Percentiles rank a stretch among this genome's conserved stretches.
Evolutionary conservation across 371 early-diverging fungal genomes (phyloP).

Genomic region (Dentiscutata heterogama): DNA sequence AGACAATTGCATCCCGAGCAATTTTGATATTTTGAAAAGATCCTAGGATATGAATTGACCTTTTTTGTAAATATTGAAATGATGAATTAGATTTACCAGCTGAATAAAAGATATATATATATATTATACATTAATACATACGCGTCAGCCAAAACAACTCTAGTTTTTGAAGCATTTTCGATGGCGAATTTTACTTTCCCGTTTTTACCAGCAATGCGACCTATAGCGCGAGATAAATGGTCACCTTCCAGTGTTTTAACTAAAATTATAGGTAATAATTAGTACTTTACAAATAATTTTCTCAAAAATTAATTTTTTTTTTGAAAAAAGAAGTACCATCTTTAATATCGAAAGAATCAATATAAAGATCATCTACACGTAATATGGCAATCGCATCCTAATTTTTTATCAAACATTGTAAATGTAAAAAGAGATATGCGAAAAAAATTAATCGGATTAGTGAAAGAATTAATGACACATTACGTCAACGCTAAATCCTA

Average conservation of each 20-base stretch:
- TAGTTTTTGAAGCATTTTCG: slow-evolving; percentile 96
- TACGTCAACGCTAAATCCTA: slow-evolving; percentile 92
- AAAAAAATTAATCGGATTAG: background rate
- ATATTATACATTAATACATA: slow-evolving; percentile 52
- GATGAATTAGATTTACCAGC: background rate
- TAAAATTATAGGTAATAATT: background rate
- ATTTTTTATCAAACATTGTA: background rate
- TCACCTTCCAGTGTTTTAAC: slow-evolving; percentile 97
- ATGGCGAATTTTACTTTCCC: slow-evolving; percentile 99
- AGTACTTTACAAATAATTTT: background rate
- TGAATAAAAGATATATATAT: background rate
- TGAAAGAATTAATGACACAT: slow-evolving; percentile 37
- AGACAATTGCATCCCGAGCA: slow-evolving; percentile 96
- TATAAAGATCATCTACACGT: slow-evolving; percentile 94
- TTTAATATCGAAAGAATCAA: slow-evolving; percentile 98
- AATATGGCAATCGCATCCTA: slow-evolving; percentile 94
- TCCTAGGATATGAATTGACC: slow-evolving; percentile 97
- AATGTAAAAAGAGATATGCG: background rate
- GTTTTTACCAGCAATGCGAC: slow-evolving; percentile 99
- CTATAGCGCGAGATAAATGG: slow-evolving; percentile 98
- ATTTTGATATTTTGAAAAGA: slow-evolving; percentile 97
- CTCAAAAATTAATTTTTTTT: background rate
- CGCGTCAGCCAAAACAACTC: slow-evolving; percentile 98
- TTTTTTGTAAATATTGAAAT: slow-evolving; percentile 47
- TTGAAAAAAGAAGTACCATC: slow-evolving; percentile 67